Evolutionary conservation across 2,329 filamentous ascomycete genomes (phyloP), one percentile per base, ranked within the genome.

Genomic region (Plectosphaerella sp.): DNA sequence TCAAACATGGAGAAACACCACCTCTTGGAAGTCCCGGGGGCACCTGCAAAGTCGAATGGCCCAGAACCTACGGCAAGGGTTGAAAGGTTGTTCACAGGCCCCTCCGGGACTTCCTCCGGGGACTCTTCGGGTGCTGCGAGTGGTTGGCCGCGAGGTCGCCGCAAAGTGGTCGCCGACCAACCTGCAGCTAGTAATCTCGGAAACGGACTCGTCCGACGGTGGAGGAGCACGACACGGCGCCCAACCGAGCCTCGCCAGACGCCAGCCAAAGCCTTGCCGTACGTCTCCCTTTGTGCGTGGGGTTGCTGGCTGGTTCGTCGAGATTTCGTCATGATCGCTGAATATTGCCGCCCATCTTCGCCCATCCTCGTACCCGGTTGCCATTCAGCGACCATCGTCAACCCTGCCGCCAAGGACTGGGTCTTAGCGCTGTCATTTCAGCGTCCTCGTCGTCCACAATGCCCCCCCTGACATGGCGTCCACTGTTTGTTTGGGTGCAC

Each of bases 141-240:
- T 46, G 47, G 48, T 41, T 50, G 36, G 37, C 49, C 47, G 37
- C 45, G 37, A 39, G 37, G 37, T 39, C 37, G 16, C 37, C 16
- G 37, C 37, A 39, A 49, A 54, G 47, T 50, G 50, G 50, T 54
- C 50, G 48, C 22, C 48, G 45, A 50, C 48, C 51, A 55, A 35
- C 39, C 47, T 50, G 51, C 51, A 57, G 53, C 36, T 51, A 52
- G 47, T 47, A 54, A 56, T 57, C 33, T 57, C 53, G 54, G 54
- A 53, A 49, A 36, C 45, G 37, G 47, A 25, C 36, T 49, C 36
- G 50, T 37, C 54, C 54, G 55, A 18, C 25, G 20, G 42, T 47
- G 35, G 24, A 53, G 15, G 16, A n/a, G 37, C 10, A 14, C 37
- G 16, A 39, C 37, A 22, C 22, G 22, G 22, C 22, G 22, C 22